Evolutionary conservation across 306 rosid species (phyloP).

Genomic region (Vigna hirtella): DNA sequence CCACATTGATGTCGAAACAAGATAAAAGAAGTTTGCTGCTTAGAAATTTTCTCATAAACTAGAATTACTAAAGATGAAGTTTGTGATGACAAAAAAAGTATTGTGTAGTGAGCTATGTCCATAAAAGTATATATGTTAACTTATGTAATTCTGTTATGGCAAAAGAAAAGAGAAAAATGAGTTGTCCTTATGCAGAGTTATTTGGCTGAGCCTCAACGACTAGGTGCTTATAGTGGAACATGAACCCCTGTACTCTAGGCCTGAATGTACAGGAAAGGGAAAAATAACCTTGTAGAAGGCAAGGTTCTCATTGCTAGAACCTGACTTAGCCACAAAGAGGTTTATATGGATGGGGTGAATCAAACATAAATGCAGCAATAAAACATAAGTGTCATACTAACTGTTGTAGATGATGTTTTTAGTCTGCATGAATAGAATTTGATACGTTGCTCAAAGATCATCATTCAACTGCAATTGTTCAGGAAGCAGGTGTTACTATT

Average conservation of each 20-base stretch:
- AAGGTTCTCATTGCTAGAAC: no score
- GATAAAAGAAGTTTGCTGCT: background rate
- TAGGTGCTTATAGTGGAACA: background rate
- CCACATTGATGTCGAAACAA: background rate
- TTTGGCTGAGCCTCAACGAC: background rate
- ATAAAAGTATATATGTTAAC: background rate
- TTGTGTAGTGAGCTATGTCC: background rate
- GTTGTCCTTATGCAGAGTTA: background rate
- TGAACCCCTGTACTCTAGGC: background rate
- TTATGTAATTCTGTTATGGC: background rate
- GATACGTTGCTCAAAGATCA: background rate
- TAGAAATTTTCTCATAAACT: background rate
- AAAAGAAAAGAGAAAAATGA: background rate
- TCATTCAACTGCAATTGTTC: slow-evolving; percentile 42
- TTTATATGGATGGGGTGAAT: background rate
- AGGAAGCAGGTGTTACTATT: slow-evolving; percentile 92
- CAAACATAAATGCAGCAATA: background rate
- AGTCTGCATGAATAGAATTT: background rate
- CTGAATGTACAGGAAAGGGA: background rate
- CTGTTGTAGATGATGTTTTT: background rate
- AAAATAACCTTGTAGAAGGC: background rate
- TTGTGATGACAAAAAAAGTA: background rate
- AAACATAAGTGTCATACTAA: background rate
- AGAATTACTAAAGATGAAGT: background rate
- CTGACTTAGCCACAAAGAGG: background rate